Base-by-base conservation (phyloP, 805 yeast genomes). In the Cephaloascus fragrans region DNA sequence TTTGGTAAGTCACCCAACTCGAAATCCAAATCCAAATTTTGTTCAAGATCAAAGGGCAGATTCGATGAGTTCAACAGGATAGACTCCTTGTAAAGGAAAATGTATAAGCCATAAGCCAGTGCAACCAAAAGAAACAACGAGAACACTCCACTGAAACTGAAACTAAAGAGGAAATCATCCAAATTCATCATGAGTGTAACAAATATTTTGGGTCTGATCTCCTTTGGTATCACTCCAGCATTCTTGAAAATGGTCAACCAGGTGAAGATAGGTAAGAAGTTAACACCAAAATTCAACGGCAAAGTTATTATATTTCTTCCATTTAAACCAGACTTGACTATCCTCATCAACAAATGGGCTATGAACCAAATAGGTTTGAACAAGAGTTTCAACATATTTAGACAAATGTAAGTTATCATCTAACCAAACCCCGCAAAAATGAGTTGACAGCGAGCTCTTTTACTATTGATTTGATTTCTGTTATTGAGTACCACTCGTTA, bases 231-330 rank as follows among this genome's bases (percentile, higher is more conserved):
- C 2, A 61, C 32, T 2, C 76, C 77, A 1, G 84, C 83, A 48
- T 77, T 67, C 51, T 76, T 72, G 58, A 78, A 79, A 18, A 75
- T 67, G 32, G 55, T 40, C 33, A 79, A 56, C 84, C 84, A 78
- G 17, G 67, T 47, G 31, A 73, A 58, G 3, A 78, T 69, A 0
- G 77, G 77, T 2, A 65, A 52, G 52, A 79, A 78, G 51, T 74
- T 75, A 35, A 66, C 42, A 34, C 55, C 44, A 43, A 77, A 77
- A 44, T 67, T 71, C 32, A 71, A 38, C 1, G 63, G 51, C 3
- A 76, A 48, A 3, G 59, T 50, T 19, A 71, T 41, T 2, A 69
- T 38, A 34, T 58, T 61, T 32, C 73, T 52, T 34, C 57, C 55
- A 46, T 72, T 71, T 29, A 57, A 49, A 4, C 55, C 56, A n/a